These are phyloP conservation scores for Paecilomyces formosus DNA, from an alignment of 2,329 filamentous ascomycete genomes.

Conservation along the genomic window DNA sequence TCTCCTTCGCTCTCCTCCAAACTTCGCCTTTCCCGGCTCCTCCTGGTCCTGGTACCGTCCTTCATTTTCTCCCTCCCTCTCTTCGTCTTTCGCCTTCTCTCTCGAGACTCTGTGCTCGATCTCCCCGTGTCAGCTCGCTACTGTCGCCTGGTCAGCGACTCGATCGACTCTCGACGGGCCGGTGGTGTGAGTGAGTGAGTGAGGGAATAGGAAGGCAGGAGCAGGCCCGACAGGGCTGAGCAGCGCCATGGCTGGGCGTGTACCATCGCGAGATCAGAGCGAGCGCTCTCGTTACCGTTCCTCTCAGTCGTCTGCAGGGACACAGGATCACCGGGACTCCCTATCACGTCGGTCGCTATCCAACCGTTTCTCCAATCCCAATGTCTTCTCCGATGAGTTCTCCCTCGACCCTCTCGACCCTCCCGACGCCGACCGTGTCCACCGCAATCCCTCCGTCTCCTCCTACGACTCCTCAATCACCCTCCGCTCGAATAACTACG, in stretches of 20 bases:
- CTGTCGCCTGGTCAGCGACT: not conserved
- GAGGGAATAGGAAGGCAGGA: constrained; percentile 16
- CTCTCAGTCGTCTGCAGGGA: constrained; percentile 17
- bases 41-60: not conserved
- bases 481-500: constrained; percentile 16
- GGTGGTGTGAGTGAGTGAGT: constrained; percentile 10
- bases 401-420: constrained; percentile 36
- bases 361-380: constrained; percentile 29
- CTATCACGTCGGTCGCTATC: constrained; percentile 21
- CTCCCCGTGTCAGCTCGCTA: not conserved
- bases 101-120: not conserved
- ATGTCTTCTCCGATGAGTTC: constrained; percentile 44
- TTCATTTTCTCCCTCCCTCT: not conserved
- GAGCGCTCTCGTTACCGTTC: constrained; percentile 27
- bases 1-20: not conserved
- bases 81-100: not conserved
- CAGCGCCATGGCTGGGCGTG: constrained; percentile 33
- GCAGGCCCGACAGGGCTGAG: constrained; percentile 29
- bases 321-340: constrained; percentile 18
- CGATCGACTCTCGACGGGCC: not conserved
- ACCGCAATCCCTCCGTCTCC: constrained; percentile 20
- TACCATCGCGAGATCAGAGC: constrained; percentile 22
- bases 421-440: constrained; percentile 22
- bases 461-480: constrained; percentile 27
- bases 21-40: not conserved